Evolutionary conservation across 2,329 filamentous ascomycete species (phyloP), one percentile per base, ranked within the genome.

Genomic region (Didymella sp.): DNA sequence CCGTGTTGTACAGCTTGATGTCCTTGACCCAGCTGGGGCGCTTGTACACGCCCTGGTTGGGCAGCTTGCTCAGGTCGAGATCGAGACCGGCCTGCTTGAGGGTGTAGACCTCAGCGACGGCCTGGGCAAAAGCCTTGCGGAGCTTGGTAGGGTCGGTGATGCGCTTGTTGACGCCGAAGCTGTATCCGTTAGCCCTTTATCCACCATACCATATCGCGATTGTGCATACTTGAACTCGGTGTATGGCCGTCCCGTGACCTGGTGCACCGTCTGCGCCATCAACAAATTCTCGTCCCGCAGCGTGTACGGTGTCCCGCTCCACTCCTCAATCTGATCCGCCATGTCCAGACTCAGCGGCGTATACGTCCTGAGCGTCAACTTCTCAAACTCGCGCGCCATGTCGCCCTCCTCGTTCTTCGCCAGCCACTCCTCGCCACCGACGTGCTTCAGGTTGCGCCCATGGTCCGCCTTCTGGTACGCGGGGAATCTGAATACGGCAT

Each of bases 31-130:
- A 74, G 8, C 49, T 47, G 4, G 71, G 72, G 9, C 58, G 51
- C 11, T 64, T 60, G 47, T 72, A 71, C 19, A 70, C 58, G n/a
- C 70, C 72, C 25, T 65, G 66, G 41, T 72, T 69, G 38, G 68
- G 58, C 35, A 63, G 61, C 27, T 63, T 64, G 17, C 69, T 62
- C 2, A 74, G 43, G 43, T 72, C 68, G 47, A 74, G 48, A 24
- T 68, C 57, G 27, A 69, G 45, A 17, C 66, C 67, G 5, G 70
- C 65, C 35, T 74, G 59, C 49, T 68, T 67, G 24, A 85, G 71
- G 3, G 83, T 73, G 58, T 81, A 80, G 4, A 85, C 73, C 67
- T 89, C 85, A 5, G 87, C 80, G 11, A 84, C 75, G 4, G 85
- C 81, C 59, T 84, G 80, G 59, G 84, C 83, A 37, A 87, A 78